phyloP scores from a whole-genome alignment of 495 filamentous ascomycete genomes.

The Mytilinidion resinicola region DNA sequence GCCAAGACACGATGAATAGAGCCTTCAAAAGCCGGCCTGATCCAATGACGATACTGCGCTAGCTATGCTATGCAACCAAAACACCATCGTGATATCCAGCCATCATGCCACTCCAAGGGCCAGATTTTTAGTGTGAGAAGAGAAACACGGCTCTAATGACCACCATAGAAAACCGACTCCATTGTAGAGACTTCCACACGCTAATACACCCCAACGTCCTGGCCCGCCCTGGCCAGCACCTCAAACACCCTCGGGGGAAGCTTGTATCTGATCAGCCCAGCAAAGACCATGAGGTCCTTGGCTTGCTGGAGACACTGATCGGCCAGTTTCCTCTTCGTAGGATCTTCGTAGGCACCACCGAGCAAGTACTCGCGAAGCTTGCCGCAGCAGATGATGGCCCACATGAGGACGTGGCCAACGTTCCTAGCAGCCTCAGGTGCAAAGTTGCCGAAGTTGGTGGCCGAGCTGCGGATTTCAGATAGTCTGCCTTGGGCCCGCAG shows the following conservation, averaged over 20 bases:
- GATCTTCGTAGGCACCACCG: constrained; percentile 61
- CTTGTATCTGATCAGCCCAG: constrained; percentile 86
- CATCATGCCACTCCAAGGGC: too few species aligned
- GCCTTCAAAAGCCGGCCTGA: too few species aligned
- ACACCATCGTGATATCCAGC: too few species aligned
- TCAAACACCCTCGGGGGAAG: constrained; percentile 72
- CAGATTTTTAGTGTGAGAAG: too few species aligned
- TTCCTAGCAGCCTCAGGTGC: constrained; percentile 75
- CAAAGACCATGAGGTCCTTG: constrained; percentile 88
- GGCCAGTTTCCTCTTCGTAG: constrained; percentile 61
- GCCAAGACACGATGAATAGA: too few species aligned
- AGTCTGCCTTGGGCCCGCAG: constrained; percentile 64
- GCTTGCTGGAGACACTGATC: constrained; percentile 67
- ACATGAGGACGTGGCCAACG: constrained; percentile 81
- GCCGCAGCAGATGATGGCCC: constrained; percentile 81
- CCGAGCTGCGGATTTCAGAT: constrained; percentile 62
- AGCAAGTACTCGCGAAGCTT: constrained; percentile 62
- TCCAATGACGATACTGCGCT: too few species aligned
- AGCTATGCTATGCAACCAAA: too few species aligned
- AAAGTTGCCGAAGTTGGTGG: constrained; percentile 64
- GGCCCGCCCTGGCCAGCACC: constrained; percentile 67
- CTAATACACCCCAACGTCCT: constrained; percentile 58
- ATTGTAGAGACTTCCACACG: too few species aligned
- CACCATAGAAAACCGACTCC: too few species aligned
- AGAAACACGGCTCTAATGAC: too few species aligned